phyloP scores from a whole-genome alignment of 345 rosid genomes.

The Populus deltoides region DNA sequence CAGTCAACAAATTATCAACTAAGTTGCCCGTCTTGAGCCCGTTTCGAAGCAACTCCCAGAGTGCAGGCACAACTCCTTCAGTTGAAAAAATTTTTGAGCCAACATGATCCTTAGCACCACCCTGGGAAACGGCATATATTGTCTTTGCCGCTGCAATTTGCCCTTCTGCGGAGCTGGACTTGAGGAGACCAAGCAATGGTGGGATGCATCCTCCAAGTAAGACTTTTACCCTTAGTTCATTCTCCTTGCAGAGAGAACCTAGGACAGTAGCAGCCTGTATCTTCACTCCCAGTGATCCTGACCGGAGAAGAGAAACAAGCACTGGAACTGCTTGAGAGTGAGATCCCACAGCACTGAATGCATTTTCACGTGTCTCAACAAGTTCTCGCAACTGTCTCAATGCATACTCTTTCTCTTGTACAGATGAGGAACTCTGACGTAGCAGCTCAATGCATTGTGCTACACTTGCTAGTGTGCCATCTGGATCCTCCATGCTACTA shows the following conservation, averaged over 20 bases:
- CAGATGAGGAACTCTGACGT: conserved; percentile 83
- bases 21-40: conserved; percentile 74
- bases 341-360: conserved; percentile 98
- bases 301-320: conserved; percentile 98
- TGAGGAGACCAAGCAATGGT: conserved; percentile 97
- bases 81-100: conserved; percentile 99
- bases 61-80: conserved; percentile 96
- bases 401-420: conserved; percentile 84
- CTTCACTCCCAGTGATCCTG: conserved; percentile 91
- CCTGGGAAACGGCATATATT: conserved; percentile 94
- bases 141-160: conserved; percentile 98
- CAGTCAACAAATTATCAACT: conserved; percentile 89
- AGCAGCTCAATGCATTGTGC: conserved; percentile 98
- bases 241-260: conserved; percentile 98
- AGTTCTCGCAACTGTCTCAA: conserved; percentile 91
- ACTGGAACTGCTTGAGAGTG: conserved; percentile 99
- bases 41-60: conserved; percentile 78
- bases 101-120: conserved; percentile 92
- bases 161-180: conserved; percentile 90
- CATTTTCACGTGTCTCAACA: conserved; percentile 87
- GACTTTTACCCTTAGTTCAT: conserved; percentile 94
- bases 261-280: conserved; percentile 93
- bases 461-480: conserved; percentile 98
- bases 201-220: conserved; percentile 99
- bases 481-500: conserved; percentile 98